Conservation (phyloP, 2,329 filamentous ascomycete species). For the Teratosphaeria destructans region DNA sequence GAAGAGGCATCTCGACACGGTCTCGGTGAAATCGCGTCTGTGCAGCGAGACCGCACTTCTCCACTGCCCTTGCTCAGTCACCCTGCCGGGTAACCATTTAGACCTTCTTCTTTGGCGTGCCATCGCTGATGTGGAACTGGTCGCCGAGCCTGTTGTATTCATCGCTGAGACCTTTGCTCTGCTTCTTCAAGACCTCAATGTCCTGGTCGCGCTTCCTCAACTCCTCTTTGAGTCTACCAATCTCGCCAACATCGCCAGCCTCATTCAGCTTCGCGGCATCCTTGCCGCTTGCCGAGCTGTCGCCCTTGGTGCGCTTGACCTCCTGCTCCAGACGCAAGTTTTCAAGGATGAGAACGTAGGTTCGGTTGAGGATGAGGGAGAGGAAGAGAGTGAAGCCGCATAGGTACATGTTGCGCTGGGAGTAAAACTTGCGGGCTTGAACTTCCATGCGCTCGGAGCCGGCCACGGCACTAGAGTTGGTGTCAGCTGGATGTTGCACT, state of each 20-base stretch:
- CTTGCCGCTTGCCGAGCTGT: conserved; percentile 41
- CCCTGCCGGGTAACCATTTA: conserved; percentile 17
- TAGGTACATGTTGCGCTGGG: conserved; percentile 99
- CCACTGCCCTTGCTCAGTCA: background rate
- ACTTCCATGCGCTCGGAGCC: conserved; percentile 93
- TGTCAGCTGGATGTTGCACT: conserved; percentile 8
- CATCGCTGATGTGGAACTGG: conserved; percentile 55
- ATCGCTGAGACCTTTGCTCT: conserved; percentile 68
- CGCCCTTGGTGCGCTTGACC: conserved; percentile 69
- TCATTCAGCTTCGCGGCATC: conserved; percentile 64
- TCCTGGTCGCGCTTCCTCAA: conserved; percentile 68
- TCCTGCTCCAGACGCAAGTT: conserved; percentile 86
- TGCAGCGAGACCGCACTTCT: background rate
- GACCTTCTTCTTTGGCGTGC: conserved; percentile 45
- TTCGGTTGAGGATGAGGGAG: conserved; percentile 96
- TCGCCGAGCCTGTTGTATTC: conserved; percentile 84
- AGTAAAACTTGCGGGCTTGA: conserved; percentile 99
- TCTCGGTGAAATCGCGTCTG: background rate
- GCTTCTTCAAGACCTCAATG: conserved; percentile 82
- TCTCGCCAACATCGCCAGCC: conserved; percentile 65
- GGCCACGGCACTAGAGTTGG: conserved; percentile 50
- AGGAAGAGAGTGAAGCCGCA: conserved; percentile 99
- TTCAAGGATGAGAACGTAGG: conserved; percentile 94
- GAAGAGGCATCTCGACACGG: background rate
- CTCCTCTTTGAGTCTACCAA: conserved; percentile 57